Evolutionary conservation across 768 basidiomycete genomes (phyloP), one percentile per base, ranked within the genome.

Genomic region (Solioccasus polychromus): DNA sequence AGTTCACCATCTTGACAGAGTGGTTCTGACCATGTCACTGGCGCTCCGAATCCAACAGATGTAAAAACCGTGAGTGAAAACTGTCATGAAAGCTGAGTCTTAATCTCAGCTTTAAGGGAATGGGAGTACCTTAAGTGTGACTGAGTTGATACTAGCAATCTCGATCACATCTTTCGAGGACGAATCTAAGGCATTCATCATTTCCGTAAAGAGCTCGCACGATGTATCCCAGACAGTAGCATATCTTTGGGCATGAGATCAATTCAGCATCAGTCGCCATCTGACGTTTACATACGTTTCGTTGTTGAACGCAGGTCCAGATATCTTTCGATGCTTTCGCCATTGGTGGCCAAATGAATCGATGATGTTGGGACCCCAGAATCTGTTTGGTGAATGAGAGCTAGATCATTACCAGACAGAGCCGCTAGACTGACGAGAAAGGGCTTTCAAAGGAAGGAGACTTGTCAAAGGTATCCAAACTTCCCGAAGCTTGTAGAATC

Each of bases 351-450:
- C 48, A 3, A 44, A 45, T 7, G 36, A 23, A 6, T 50, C 39
- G 7, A 55, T 25, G 18, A 59, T 30, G 24, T 47, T 58, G 9
- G 57, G 56, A 31, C 56, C 57, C 56, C 57, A 58, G 19, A 44
- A 58, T 28, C 56, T 58, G 22, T 39, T 34, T 17, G 12, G 0
- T 10, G 26, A 11, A 12, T 10, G n/a, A 26, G 5, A 19, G 15
- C 18, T 26, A 1, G 9, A 2, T 4, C 20, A 10, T 25, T 20
- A 5, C 4, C 14, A 28, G 28, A 12, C 12, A n/a, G n/a, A 17
- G 32, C 5, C 7, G 8, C 17, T 26, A 23, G 30, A 47, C 47
- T 48, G 18, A 48, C 47, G 19, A 20, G 30, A 48, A 29, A 22
- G 22, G 30, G 26, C 32, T 36, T 11, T 25, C 4, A 44, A n/a